Percentiles rank a stretch among this genome's conserved stretches.
Conservation (phyloP, 1,284 basidiomycete genomes). For the Gymnopus androsaceus region DNA sequence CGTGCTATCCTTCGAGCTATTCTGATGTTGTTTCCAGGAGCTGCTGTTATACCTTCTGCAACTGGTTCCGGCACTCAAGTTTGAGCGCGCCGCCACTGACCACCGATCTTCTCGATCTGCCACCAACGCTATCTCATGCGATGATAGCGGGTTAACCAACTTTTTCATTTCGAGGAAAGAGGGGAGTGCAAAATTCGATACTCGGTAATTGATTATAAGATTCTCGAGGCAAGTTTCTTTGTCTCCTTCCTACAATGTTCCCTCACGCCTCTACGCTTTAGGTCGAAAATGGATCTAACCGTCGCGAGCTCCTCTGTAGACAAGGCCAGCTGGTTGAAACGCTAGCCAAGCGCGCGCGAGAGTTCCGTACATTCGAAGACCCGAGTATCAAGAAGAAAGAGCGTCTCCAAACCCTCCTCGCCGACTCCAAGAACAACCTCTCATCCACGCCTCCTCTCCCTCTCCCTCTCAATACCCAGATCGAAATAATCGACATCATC, state of each 20-base stretch:
- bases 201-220: conserved; percentile 89
- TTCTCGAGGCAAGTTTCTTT: conserved; percentile 69
- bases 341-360: conserved; percentile 82
- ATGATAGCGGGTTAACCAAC: conserved; percentile 85
- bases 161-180: conserved; percentile 88
- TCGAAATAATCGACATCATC: conserved; percentile 83
- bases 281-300: conserved; percentile 75
- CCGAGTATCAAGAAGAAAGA: conserved; percentile 96
- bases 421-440: conserved; percentile 84
- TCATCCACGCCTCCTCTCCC: conserved; percentile 77
- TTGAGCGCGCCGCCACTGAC: conserved; percentile 79
- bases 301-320: conserved; percentile 78
- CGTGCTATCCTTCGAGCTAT: conserved; percentile 4
- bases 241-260: conserved; percentile 8
- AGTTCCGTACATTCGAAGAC: conserved; percentile 89
- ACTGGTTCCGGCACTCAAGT: conserved; percentile 96
- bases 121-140: conserved; percentile 74
- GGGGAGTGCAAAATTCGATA: conserved; percentile 81
- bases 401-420: conserved; percentile 81
- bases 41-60: conserved; percentile 92
- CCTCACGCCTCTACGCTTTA: conserved; percentile 29
- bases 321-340: conserved; percentile 87
- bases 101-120: conserved; percentile 66
- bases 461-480: conserved; percentile 87
- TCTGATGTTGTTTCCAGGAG: conserved; percentile 59